Evolutionary conservation across 345 rosid species (phyloP), one percentile per base, ranked within the genome.

Genomic region (Xanthoceras sorbifolium): DNA sequence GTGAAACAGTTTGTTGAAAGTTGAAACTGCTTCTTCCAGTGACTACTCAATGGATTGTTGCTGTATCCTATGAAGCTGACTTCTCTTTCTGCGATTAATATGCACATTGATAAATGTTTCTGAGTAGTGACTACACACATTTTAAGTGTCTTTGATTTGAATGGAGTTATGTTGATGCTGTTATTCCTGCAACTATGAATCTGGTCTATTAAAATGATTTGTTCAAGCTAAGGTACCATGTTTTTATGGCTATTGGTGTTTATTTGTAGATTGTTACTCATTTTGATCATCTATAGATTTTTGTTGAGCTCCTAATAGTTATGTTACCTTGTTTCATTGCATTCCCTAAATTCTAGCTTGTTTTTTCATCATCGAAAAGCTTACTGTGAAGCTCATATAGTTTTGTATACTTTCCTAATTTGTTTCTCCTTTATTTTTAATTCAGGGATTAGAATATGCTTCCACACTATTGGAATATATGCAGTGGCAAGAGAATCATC

Each of bases 391-490:
- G 9, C 46, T 23, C 36, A 12, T 44, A 11, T 28, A 6, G 26
- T 17, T 28, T 14, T 42, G 62, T 10, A 2, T 29, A 23, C n/a
- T 44, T 29, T 73, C 8, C 3, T 74, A 32, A 65, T 6, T 26
- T 6, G 4, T 28, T 55, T 4, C 57, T 26, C 23, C 25, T 14
- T 67, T 11, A 6, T 76, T 57, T 38, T 55, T 23, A 22, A 26
- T 36, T 25, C 66, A 76, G 78, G 78, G 72, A 76, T 50, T 76
- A 76, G 52, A 26, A 29, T 64, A 32, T 38, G n/a, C 12, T 36
- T 67, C 40, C 2, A 14, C 63, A 34, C 20, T 57, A 18, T 14
- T 48, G 57, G 57, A 8, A 52, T 34, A 17, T 25, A 14, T 55
- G 29, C 66, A 22, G 63, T 46, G 63, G 17, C 71, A 9, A 50